A percentile compares a stretch with the other conserved stretches of the same genome.
Evolutionary conservation across 306 rosid genomes (phyloP).

Genomic region (Acacia crassicarpa): DNA sequence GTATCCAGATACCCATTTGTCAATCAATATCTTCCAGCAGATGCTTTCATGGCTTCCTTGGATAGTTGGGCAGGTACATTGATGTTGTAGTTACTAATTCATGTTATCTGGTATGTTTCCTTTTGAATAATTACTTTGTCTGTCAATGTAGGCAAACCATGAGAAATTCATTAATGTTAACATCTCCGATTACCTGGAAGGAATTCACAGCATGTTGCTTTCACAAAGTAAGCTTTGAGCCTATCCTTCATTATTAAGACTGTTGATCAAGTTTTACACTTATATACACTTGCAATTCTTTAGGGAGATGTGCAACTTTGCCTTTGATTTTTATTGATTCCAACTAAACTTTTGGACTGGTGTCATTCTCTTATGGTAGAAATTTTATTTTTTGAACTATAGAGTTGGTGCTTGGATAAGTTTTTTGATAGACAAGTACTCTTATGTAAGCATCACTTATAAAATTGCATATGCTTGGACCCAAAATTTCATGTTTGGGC

Average conservation of each 20-base stretch:
- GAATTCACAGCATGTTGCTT: constrained; percentile 76
- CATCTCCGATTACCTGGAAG: constrained; percentile 74
- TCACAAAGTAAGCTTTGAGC: constrained; percentile 63
- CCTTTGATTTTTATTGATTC: constrained; percentile 31
- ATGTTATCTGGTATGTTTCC: constrained; percentile 24
- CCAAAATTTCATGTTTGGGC: constrained; percentile 24
- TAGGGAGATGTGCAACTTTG: constrained; percentile 22
- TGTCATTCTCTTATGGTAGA: constrained; percentile 22
- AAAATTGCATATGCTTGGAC: background rate
- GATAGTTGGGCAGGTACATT: constrained; percentile 73
- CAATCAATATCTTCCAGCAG: constrained; percentile 61
- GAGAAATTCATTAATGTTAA: constrained; percentile 49
- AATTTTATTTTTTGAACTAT: constrained; percentile 27
- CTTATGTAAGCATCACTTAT: constrained; percentile 6
- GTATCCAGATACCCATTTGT: constrained; percentile 65
- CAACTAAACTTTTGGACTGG: constrained; percentile 15
- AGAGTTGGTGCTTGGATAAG: constrained; percentile 13
- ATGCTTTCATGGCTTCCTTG: constrained; percentile 87
- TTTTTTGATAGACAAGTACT: constrained; percentile 1
- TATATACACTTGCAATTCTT: constrained; percentile 15
- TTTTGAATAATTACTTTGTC: constrained; percentile 30
- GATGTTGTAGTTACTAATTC: constrained; percentile 32
- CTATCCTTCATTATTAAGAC: constrained; percentile 26
- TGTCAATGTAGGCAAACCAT: constrained; percentile 58
- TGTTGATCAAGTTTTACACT: constrained; percentile 29